Evolutionary conservation across 305 asterid species (phyloP).

Genomic region (Ajuga reptans): DNA sequence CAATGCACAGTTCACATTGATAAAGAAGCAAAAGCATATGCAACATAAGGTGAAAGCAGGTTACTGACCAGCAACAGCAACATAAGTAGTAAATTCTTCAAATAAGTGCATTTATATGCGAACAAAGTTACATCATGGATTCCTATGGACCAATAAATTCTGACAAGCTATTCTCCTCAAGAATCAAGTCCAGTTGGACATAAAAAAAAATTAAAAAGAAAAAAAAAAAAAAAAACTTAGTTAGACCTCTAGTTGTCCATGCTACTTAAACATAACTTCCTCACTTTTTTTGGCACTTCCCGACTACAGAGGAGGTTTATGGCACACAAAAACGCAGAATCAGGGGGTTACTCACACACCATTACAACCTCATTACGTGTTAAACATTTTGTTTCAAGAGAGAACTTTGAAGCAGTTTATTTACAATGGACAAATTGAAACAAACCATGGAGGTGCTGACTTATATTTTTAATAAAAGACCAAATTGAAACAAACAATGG

Average conservation of each 20-base stretch:
- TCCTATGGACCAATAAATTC: neutral
- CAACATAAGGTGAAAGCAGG: neutral
- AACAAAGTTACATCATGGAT: neutral
- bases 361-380: neutral
- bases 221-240: too few species aligned
- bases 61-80: neutral
- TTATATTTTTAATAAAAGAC: neutral
- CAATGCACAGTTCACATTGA: neutral
- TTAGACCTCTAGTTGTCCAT: neutral
- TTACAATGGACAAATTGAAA: neutral
- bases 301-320: neutral
- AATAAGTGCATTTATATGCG: neutral
- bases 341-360: neutral
- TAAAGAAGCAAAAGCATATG: neutral
- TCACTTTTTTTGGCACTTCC: neutral
- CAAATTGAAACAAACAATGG: neutral
- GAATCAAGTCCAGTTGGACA: neutral
- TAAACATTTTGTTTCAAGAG: neutral
- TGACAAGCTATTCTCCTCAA: neutral
- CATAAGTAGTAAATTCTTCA: neutral
- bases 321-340: neutral
- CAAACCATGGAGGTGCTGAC: neutral
- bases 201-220: too few species aligned
- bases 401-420: neutral
- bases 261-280: neutral